Percentiles rank a stretch among this genome's conserved stretches.
phyloP scores from a whole-genome alignment of 805 yeast genomes.

The Maudiozyma serrabonitensis region DNA sequence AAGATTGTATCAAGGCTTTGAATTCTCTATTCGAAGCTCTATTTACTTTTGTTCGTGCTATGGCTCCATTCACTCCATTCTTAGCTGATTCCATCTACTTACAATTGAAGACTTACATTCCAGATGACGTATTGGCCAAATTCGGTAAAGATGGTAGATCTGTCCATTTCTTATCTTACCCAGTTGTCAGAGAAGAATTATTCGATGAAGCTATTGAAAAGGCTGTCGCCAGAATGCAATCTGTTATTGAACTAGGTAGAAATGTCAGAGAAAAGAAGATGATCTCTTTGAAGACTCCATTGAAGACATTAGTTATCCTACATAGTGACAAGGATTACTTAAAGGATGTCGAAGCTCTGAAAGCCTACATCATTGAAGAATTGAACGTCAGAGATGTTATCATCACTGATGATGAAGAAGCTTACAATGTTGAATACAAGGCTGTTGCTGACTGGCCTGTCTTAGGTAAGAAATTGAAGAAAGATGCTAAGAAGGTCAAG shows the following conservation, averaged over 20 bases:
- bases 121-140: slow-evolving; percentile 44
- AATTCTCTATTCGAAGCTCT: slow-evolving; percentile 87
- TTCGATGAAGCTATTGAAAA: slow-evolving; percentile 76
- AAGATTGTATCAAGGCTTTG: slow-evolving; percentile 77
- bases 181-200: slow-evolving; percentile 68
- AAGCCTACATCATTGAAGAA: slow-evolving; percentile 78
- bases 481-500: slow-evolving; percentile 88
- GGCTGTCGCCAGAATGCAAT: slow-evolving; percentile 92
- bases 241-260: slow-evolving; percentile 93
- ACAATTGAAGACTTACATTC: slow-evolving; percentile 53
- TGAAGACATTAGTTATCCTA: slow-evolving; percentile 75
- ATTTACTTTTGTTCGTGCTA: slow-evolving; percentile 80
- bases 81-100: slow-evolving; percentile 83
- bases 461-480: slow-evolving; percentile 92
- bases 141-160: slow-evolving; percentile 59
- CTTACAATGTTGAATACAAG: slow-evolving; percentile 83
- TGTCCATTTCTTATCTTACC: slow-evolving; percentile 90
- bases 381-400: slow-evolving; percentile 82
- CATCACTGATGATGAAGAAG: slow-evolving; percentile 82
- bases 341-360: slow-evolving; percentile 66
- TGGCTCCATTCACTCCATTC: slow-evolving; percentile 99
- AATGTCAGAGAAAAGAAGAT: slow-evolving; percentile 92
- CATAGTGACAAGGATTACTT: slow-evolving; percentile 70
- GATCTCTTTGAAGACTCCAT: slow-evolving; percentile 90
- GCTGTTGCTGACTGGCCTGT: slow-evolving; percentile 99